phyloP scores from a whole-genome alignment of 768 basidiomycete species.

The Pisolithus orientalis region DNA sequence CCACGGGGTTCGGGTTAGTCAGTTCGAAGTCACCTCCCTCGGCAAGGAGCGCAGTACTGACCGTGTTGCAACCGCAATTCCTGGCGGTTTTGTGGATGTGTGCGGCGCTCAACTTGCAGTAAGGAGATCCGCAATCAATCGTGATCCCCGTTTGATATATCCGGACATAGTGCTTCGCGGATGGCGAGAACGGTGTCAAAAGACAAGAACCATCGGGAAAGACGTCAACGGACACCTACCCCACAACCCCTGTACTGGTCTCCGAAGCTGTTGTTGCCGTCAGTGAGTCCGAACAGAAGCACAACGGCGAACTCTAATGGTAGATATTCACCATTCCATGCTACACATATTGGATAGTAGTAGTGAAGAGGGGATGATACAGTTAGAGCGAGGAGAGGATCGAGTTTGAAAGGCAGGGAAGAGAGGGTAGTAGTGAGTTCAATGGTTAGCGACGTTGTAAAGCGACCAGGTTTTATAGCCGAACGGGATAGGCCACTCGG shows the following conservation, averaged over 20 bases:
- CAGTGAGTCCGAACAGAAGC: conserved; percentile 1
- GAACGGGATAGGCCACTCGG: background rate
- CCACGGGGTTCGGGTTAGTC: background rate
- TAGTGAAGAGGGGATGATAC: background rate
- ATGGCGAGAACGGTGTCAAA: conserved; percentile 3
- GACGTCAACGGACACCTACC: conserved; percentile 18
- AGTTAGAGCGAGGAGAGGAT: background rate
- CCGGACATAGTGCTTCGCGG: conserved; percentile 52
- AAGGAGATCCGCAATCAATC: conserved; percentile 45
- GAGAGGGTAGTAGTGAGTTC: background rate
- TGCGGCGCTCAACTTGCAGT: conserved; percentile 47
- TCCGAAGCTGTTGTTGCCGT: conserved; percentile 25
- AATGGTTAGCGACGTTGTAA: background rate
- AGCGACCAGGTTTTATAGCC: conserved; percentile 1
- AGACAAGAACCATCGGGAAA: background rate
- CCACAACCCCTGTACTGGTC: conserved; percentile 40
- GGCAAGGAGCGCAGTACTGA: conserved; percentile 9
- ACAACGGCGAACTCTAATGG: conserved; percentile 1
- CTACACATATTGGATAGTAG: conserved; percentile 39
- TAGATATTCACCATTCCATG: conserved; percentile 45
- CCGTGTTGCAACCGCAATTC: conserved; percentile 51
- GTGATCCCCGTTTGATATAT: conserved; percentile 57
- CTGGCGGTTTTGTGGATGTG: conserved; percentile 57
- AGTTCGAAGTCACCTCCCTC: background rate
- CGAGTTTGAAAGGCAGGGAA: background rate